phyloP scores from a whole-genome alignment of 2,329 filamentous ascomycete genomes.

The Sclerotinia glacialis region DNA sequence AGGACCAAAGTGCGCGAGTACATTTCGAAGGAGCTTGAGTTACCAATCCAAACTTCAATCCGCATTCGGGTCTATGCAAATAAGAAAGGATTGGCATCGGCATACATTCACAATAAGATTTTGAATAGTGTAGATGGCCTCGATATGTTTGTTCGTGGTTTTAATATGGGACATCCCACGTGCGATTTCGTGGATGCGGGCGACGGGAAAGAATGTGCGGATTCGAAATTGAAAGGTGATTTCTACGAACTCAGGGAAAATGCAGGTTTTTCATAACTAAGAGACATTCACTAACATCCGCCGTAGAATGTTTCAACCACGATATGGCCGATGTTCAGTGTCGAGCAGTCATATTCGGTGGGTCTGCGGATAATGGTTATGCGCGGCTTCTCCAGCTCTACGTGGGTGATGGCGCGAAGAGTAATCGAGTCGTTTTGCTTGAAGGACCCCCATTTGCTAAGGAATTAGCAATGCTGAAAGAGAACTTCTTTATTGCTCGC shows the following conservation, averaged over 20 bases:
- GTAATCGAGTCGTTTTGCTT: slow-evolving; percentile 41
- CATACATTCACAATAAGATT: slow-evolving; percentile 39
- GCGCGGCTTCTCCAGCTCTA: slow-evolving; percentile 42
- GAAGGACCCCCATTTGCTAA: slow-evolving; percentile 43
- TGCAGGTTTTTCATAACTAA: neutral
- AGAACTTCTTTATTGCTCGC: slow-evolving; percentile 31
- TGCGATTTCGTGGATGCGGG: slow-evolving; percentile 46
- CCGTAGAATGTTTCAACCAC: slow-evolving; percentile 39
- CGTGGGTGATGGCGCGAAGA: slow-evolving; percentile 31
- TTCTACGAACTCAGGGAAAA: neutral
- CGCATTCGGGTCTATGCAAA: slow-evolving; percentile 44
- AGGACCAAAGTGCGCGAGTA: slow-evolving; percentile 18
- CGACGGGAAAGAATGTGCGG: slow-evolving; percentile 45
- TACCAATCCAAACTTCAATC: slow-evolving; percentile 34
- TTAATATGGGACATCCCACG: slow-evolving; percentile 42
- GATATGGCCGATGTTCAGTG: slow-evolving; percentile 43
- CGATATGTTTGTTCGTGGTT: slow-evolving; percentile 40
- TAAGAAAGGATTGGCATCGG: slow-evolving; percentile 40
- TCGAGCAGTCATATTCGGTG: slow-evolving; percentile 44
- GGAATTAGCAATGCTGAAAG: slow-evolving; percentile 40
- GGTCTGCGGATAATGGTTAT: slow-evolving; percentile 45
- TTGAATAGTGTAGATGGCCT: slow-evolving; percentile 35
- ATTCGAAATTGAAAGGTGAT: slow-evolving; percentile 40
- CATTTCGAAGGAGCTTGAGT: slow-evolving; percentile 19
- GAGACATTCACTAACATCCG: neutral